Base-by-base conservation (phyloP, 805 yeast genomes). In the Phaffomyces opuntiae region DNA sequence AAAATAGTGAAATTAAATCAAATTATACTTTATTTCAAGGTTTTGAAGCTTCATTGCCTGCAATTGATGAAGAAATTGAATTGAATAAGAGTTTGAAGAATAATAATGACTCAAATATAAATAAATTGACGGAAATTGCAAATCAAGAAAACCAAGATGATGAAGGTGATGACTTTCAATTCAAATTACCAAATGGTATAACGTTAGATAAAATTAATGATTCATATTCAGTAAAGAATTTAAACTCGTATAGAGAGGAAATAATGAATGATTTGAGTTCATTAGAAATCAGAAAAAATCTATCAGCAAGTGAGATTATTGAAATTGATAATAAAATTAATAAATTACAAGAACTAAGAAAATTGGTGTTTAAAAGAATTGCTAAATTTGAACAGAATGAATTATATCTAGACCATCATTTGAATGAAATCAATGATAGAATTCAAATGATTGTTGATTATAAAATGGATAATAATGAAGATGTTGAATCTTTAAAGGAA, bases 21-120 rank as follows among this genome's bases (percentile, higher is more conserved):
- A 74, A 59, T 9, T 77, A 76, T 51, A 77, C 88, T 3, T 62
- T 84, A 21, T 81, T 75, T 55, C 90, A 83, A 61, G 89, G 90
- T 1, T 81, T 84, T 57, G 70, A 72, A 54, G 86, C 87, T 5
- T 67, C 77, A 1, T 58, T 73, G 33, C 79, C 80, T 1, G 74
- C 74, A 16, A 63, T 75, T n/a, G 67, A 75, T 49, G 76, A 71
- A 48, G 69, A 68, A 37, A 60, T 71, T 14, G 57, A 64, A 49
- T 38, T 54, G 48, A 51, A 53, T 44, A 49, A 59, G 47, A 51
- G 55, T 52, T 41, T 63, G 55, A 44, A 29, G 31, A 29, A 46
- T 25, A 17, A 53, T 17, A 53, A 57, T 31, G 39, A 48, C 42
- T 46, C 55, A 37, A 42, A 55, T 25, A 38, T 53, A 49, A 37